These are phyloP conservation scores for Yamadazyma trypodendri DNA, from an alignment of 1,139 yeast genomes.

Conservation along the genomic window DNA sequence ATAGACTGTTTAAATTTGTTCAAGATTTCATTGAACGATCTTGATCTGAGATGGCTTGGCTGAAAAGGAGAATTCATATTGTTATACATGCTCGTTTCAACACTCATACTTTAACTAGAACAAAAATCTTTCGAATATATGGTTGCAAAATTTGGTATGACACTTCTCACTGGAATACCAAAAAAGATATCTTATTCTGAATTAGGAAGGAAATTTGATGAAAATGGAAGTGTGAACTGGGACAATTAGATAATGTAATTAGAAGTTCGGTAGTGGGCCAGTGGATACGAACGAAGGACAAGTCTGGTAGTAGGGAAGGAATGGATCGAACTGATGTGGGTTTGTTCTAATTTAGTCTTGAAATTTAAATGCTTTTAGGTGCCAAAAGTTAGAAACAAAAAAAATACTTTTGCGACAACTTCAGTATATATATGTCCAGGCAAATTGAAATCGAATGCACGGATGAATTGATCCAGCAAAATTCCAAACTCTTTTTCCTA, in stretches of 20 bases:
- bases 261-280: not conserved
- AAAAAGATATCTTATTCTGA: not conserved
- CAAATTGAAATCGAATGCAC: slow-evolving; percentile 5
- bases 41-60: slow-evolving; percentile 34
- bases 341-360: too few species aligned
- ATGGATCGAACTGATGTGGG: too few species aligned
- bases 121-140: not conserved
- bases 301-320: too few species aligned
- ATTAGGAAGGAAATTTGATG: slow-evolving; percentile 1
- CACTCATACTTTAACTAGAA: slow-evolving; percentile 16
- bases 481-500: slow-evolving; percentile 3
- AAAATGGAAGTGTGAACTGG: not conserved
- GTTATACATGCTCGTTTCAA: slow-evolving; percentile 30
- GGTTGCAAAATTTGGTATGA: slow-evolving; percentile 3
- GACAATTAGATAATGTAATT: not conserved
- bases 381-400: not conserved
- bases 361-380: too few species aligned
- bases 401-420: not conserved
- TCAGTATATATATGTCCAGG: not conserved
- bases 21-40: slow-evolving; percentile 30
- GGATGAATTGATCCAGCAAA: slow-evolving; percentile 16
- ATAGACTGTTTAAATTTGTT: slow-evolving; percentile 25
- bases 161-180: slow-evolving; percentile 1
- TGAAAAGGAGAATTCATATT: slow-evolving; percentile 26
- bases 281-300: too few species aligned